A percentile compares a stretch with the other conserved stretches of the same genome.
phyloP scores from a whole-genome alignment of 805 yeast species.

The Candida wancherniae region DNA sequence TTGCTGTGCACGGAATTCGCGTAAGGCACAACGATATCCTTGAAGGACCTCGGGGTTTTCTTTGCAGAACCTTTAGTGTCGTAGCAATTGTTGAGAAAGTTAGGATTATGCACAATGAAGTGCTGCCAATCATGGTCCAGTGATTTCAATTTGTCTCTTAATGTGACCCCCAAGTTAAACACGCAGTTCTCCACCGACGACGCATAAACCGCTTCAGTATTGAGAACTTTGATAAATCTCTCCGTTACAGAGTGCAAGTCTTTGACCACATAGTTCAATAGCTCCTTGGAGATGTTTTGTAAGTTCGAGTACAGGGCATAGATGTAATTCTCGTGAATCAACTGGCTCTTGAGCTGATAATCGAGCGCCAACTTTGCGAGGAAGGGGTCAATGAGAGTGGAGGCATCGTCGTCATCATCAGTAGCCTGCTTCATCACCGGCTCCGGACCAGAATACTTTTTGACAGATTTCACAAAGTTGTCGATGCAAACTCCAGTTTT shows the following conservation, averaged over 20 bases:
- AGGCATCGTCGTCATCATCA: slow-evolving; percentile 23
- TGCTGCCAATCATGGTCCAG: slow-evolving; percentile 34
- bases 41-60: slow-evolving; percentile 19
- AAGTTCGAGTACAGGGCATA: slow-evolving; percentile 39
- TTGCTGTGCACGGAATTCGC: slow-evolving; percentile 35
- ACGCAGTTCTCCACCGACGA: slow-evolving; percentile 13
- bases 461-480: slow-evolving; percentile 28
- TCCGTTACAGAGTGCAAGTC: slow-evolving; percentile 32
- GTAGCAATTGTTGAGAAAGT: slow-evolving; percentile 21
- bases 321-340: slow-evolving; percentile 37
- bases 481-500: slow-evolving; percentile 54
- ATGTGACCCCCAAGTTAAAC: slow-evolving; percentile 21
- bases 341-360: slow-evolving; percentile 37
- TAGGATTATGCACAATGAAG: slow-evolving; percentile 30
- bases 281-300: slow-evolving; percentile 37
- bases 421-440: slow-evolving; percentile 28
- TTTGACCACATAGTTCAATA: slow-evolving; percentile 33
- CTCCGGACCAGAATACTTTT: slow-evolving; percentile 27
- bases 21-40: slow-evolving; percentile 29
- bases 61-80: slow-evolving; percentile 14
- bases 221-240: slow-evolving; percentile 27
- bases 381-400: slow-evolving; percentile 37
- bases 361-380: slow-evolving; percentile 36
- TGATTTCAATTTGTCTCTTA: slow-evolving; percentile 23
- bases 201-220: slow-evolving; percentile 20